Conservation (phyloP, 2,329 filamentous ascomycete genomes). For the Sporothrix brunneoviolacea region DNA sequence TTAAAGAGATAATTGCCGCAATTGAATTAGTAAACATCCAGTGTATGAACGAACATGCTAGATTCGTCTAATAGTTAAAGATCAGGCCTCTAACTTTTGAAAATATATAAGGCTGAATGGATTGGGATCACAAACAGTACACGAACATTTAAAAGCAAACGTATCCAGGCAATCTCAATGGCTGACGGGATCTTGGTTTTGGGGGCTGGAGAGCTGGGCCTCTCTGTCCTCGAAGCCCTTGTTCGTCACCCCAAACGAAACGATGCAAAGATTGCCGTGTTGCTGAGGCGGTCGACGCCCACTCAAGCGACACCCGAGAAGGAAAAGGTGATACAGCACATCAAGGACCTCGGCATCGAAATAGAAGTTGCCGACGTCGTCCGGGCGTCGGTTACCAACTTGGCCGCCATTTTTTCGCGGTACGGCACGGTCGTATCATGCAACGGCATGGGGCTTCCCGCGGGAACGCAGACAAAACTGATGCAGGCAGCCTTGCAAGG, state of each 20-base stretch:
- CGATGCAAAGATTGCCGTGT: background rate
- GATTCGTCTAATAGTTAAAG: too few species aligned
- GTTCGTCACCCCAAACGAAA: background rate
- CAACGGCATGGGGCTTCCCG: constrained; percentile 51
- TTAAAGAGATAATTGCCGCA: too few species aligned
- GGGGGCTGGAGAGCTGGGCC: constrained; percentile 1
- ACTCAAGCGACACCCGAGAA: background rate
- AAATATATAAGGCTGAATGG: too few species aligned
- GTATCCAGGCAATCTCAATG: too few species aligned
- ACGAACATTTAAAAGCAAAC: too few species aligned
- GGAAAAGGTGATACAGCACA: constrained; percentile 6
- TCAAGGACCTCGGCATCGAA: constrained; percentile 32
- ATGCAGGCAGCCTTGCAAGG: constrained; percentile 33
- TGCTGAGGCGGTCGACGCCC: background rate
- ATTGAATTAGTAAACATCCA: too few species aligned
- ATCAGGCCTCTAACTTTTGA: too few species aligned
- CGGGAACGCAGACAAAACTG: constrained; percentile 53
- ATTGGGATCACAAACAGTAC: too few species aligned
- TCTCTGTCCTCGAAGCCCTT: background rate
- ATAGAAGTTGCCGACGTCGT: constrained; percentile 42
- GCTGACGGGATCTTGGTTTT: background rate
- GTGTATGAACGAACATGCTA: too few species aligned
- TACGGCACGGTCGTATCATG: constrained; percentile 54
- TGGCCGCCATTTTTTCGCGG: constrained; percentile 35
- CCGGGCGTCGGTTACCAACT: constrained; percentile 26